Evolutionary conservation across 2,329 filamentous ascomycete genomes (phyloP), one percentile per base, ranked within the genome.

Genomic region (Gremmenia infestans): DNA sequence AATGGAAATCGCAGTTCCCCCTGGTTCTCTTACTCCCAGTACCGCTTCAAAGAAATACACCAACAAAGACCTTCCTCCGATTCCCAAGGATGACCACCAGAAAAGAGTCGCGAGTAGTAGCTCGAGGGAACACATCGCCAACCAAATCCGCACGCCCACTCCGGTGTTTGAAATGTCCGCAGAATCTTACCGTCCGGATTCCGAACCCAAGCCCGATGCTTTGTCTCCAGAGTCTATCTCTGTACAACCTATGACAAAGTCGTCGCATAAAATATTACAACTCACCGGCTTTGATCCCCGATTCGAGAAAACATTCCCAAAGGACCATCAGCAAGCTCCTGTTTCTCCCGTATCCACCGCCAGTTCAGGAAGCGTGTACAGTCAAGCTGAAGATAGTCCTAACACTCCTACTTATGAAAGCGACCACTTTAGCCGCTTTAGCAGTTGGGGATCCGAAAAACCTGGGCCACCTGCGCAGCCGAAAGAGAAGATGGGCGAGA

Each of bases 181-280:
- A 42, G 39, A 42, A 42, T 42, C 39, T 19, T 11, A 42, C 17
- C 17, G 15, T 7, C 39, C 39, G 17, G 39, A 2, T 2, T n/a
- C 39, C 15, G 17, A 42, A 7, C 39, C 39, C 39, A 42, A 19
- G 39, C 15, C 39, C 15, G 3, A 42, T 42, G 2, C 15, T 42
- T 42, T 19, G 39, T 42, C 28, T 12, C 1, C 39, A 5, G 11
- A 42, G 39, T 17, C 15, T 11, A 3, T 15, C 9, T n/a, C 39
- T 6, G 17, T 42, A 19, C 15, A 19, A 15, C 55, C 54, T 5
- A 54, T 60, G 46, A 58, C 58, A 2, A 59, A 54, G 32, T 62
- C 59, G 8, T 56, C 58, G 12, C 50, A 57, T 9, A 65, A 65
- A 39, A 60, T 63, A 8, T 52, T 58, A 42, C 60, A 65, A 42